These are phyloP conservation scores for Diaporthe velutina DNA, from an alignment of 2,329 filamentous ascomycete genomes.

Conservation along the genomic window DNA sequence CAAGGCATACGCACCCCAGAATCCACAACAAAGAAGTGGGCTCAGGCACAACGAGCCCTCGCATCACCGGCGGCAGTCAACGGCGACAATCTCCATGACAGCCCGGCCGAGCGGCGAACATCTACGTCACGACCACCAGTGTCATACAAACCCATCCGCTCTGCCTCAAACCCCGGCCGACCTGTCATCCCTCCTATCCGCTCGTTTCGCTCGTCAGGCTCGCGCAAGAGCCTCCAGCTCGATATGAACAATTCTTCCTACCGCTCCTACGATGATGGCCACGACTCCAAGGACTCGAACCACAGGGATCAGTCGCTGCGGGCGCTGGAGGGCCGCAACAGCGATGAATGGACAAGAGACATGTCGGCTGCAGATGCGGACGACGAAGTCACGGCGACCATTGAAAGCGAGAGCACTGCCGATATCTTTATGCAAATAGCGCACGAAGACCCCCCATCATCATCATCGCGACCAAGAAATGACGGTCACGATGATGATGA, in stretches of 20 bases:
- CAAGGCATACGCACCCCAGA: conserved; percentile 45
- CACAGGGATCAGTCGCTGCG: conserved; percentile 64
- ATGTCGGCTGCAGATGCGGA: conserved; percentile 59
- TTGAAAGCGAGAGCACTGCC: conserved; percentile 52
- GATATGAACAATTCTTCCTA: conserved; percentile 64
- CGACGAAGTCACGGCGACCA: conserved; percentile 54
- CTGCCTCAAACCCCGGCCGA: conserved; percentile 45
- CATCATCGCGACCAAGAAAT: conserved; percentile 48
- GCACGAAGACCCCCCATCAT: conserved; percentile 59
- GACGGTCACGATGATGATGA: conserved; percentile 52
- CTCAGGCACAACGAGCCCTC: conserved; percentile 61
- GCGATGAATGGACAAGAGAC: conserved; percentile 51
- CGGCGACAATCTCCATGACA: conserved; percentile 32
- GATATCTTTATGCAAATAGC: conserved; percentile 73
- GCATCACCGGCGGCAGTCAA: conserved; percentile 55
- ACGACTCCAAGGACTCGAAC: conserved; percentile 55
- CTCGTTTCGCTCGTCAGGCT: conserved; percentile 68
- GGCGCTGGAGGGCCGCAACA: conserved; percentile 61
- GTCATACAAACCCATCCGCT: conserved; percentile 61
- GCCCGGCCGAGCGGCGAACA: conserved; percentile 47
- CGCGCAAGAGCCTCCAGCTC: conserved; percentile 65
- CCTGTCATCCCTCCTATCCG: conserved; percentile 66
- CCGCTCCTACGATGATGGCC: conserved; percentile 60
- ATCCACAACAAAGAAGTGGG: conserved; percentile 51
- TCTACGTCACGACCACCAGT: conserved; percentile 61